A percentile compares a stretch with the other conserved stretches of the same genome.
These are phyloP conservation scores for Fremontodendron californicum DNA, from an alignment of 345 rosid species.

Conservation along the genomic window DNA sequence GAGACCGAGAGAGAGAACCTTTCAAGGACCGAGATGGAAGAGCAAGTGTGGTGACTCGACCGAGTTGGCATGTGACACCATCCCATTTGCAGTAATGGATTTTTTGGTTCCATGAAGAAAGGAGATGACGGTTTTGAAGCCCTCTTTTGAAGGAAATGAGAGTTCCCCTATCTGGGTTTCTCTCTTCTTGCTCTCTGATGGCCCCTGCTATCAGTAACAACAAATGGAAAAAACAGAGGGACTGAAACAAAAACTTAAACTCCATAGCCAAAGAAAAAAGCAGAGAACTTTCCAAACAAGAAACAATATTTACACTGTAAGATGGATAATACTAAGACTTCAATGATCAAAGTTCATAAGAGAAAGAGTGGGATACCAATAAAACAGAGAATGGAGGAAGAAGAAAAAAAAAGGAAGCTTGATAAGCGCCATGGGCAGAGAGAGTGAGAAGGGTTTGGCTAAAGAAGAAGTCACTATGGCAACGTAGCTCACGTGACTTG, in stretches of 20 bases:
- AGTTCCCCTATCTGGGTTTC: conserved; percentile 29
- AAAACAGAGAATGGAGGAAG: conserved; percentile 7
- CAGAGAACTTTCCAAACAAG: background rate
- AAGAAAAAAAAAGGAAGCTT: background rate
- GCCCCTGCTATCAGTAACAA: conserved; percentile 16
- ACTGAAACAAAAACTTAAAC: conserved; percentile 15
- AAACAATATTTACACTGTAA: background rate
- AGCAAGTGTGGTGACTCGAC: conserved; percentile 43
- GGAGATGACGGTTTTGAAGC: conserved; percentile 35
- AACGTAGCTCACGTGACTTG: conserved; percentile 45
- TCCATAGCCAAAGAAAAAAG: conserved; percentile 17
- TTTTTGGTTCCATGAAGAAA: conserved; percentile 60
- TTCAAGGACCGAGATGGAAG: conserved; percentile 37
- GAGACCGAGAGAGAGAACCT: conserved; percentile 42
- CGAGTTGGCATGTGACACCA: conserved; percentile 56
- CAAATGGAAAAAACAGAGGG: conserved; percentile 17
- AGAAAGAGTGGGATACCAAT: background rate
- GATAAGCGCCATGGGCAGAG: conserved; percentile 31
- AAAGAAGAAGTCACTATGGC: background rate
- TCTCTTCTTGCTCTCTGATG: conserved; percentile 12
- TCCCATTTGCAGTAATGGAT: conserved; percentile 54
- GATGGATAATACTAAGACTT: background rate
- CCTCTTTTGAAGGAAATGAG: conserved; percentile 48
- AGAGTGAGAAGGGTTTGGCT: conserved; percentile 10
- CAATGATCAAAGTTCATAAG: background rate